Base-by-base conservation (phyloP, 345 rosid species). In the Populus nigra region DNA sequence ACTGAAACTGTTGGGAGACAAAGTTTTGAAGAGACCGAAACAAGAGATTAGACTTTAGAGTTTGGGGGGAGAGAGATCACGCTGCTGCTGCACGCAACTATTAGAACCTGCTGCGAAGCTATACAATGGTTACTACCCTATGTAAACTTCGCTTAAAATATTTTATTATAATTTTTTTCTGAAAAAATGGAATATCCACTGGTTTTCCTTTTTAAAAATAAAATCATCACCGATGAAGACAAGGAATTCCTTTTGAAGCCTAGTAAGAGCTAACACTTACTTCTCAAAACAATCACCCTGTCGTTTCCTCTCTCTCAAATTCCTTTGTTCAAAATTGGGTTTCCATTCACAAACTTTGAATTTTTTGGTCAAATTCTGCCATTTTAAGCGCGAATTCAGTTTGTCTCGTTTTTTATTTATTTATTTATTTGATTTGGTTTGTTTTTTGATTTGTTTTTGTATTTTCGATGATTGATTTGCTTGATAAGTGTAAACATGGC, bases 401-500 rank as follows among this genome's bases (percentile, higher is more conserved):
- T 43, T 43, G 47, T 43, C 13, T 43, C 47, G 3, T 8, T 39
- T 39, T 39, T 33, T 33, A 5, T 4, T 33, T 33, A 33, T 33
- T 33, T 33, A 33, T 17, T 47, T 45, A 43, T 41, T 43, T n/a
- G 41, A 5, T 66, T 33, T 38, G 43, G 6, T 39, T 39, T 7
- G 10, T 38, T 38, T 31, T 31, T 31, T 31, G 41, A 38, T 38
- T 50, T 50, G 17, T 53, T 0, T 1, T 23, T 22, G 0, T 9
- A 16, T 29, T 38, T 77, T 65, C 67, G 29, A 59, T 55, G 70
- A 22, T 2, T 20, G 29, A 29, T 53, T 17, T 61, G 62, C 10
- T 70, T 18, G 13, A 18, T 20, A 43, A 59, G 0, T 4, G 65
- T 35, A 22, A 65, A 23, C 16, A 88, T 88, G 93, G 91, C 93